phyloP scores from a whole-genome alignment of 352 stramenopile genomes.

The Pythium monospermum region DNA sequence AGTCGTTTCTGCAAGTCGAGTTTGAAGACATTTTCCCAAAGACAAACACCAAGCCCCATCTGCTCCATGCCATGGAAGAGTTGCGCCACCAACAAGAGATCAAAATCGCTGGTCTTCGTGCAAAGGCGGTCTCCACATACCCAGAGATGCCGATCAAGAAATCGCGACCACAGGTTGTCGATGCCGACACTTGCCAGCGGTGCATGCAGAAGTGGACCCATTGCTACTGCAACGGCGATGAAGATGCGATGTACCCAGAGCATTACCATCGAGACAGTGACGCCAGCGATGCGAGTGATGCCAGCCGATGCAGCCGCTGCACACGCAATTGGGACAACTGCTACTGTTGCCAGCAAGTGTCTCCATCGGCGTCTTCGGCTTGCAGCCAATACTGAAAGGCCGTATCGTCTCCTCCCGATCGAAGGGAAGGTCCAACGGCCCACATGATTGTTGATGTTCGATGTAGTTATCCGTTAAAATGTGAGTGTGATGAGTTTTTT shows the following conservation, averaged over 20 bases:
- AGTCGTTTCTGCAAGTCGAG: conserved; percentile 76
- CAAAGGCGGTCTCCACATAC: conserved; percentile 44
- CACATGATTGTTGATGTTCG: neutral
- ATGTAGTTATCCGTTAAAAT: neutral
- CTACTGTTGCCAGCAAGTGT: conserved; percentile 73
- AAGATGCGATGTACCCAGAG: conserved; percentile 53
- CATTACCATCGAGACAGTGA: conserved; percentile 29
- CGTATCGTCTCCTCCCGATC: neutral
- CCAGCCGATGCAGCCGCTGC: conserved; percentile 65
- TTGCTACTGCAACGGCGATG: conserved; percentile 83
- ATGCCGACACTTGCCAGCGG: conserved; percentile 64
- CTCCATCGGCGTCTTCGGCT: conserved; percentile 53
- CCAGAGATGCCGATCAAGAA: conserved; percentile 23
- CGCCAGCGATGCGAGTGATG: conserved; percentile 61
- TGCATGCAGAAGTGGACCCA: conserved; percentile 85
- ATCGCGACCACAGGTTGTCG: conserved; percentile 41
- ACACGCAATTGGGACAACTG: conserved; percentile 66
- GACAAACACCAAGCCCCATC: conserved; percentile 43
- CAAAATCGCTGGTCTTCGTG: conserved; percentile 50
- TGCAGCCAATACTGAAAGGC: conserved; percentile 45
- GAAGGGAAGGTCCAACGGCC: neutral
- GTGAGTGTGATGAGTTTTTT: neutral
- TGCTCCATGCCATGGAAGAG: conserved; percentile 63
- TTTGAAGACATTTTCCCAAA: conserved; percentile 50
- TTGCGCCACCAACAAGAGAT: conserved; percentile 63